Conservation (phyloP, 2,329 filamentous ascomycete species). For the Laburnicola sp. region DNA sequence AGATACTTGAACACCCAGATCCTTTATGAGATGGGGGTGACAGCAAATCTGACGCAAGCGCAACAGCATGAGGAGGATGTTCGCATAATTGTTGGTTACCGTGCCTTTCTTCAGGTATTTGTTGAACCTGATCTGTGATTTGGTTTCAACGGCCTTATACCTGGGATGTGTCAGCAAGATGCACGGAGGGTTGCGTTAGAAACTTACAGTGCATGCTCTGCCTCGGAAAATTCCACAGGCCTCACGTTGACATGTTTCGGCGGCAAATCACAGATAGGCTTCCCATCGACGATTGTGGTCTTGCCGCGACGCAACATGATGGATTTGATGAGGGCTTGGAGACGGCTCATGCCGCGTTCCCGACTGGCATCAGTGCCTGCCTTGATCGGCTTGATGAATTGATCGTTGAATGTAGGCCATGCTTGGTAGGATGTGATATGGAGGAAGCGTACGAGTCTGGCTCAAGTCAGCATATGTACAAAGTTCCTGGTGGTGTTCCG, state of each 20-base stretch:
- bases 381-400: constrained; percentile 54
- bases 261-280: constrained; percentile 72
- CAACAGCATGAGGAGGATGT: constrained; percentile 76
- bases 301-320: constrained; percentile 84
- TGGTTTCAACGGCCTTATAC: constrained; percentile 64
- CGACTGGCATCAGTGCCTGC: constrained; percentile 34
- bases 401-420: constrained; percentile 63
- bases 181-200: no score
- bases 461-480: no score
- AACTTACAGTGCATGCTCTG: constrained; percentile 62
- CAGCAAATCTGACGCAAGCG: constrained; percentile 81
- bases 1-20: constrained; percentile 66
- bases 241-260: constrained; percentile 64
- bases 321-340: constrained; percentile 76
- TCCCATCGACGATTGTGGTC: constrained; percentile 74
- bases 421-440: constrained; percentile 74
- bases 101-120: constrained; percentile 71
- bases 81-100: constrained; percentile 73
- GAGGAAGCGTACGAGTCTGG: constrained; percentile 69
- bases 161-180: no score
- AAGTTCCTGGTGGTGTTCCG: no score
- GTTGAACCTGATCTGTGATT: constrained; percentile 72
- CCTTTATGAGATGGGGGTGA: constrained; percentile 71
- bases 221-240: constrained; percentile 67
- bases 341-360: constrained; percentile 63